A percentile compares a stretch with the other conserved stretches of the same genome.
phyloP scores from a whole-genome alignment of 2,329 filamentous ascomycete species.

The Madurella fahalii region DNA sequence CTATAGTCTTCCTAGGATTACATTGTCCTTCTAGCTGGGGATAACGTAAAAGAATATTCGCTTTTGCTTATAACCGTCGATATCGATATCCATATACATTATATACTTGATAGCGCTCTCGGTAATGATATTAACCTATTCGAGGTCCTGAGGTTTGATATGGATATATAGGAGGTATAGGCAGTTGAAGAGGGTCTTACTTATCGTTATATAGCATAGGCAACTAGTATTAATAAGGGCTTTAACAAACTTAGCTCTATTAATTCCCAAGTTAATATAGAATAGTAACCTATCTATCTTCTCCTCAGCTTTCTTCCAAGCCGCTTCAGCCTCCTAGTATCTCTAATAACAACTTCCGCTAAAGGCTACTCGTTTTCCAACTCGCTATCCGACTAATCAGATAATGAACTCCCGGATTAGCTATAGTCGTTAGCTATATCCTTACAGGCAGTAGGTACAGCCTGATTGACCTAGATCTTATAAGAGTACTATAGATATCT shows the following conservation, averaged over 20 bases:
- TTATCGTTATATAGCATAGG: neutral
- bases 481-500: too few relatives aligned
- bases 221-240: neutral
- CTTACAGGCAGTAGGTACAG: neutral
- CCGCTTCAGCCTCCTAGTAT: neutral
- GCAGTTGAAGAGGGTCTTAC: neutral
- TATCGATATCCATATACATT: too few relatives aligned
- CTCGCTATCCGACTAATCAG: neutral
- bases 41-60: too few relatives aligned
- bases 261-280: constrained; percentile 1
- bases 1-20: too few relatives aligned
- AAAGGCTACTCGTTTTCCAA: neutral
- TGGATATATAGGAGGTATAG: neutral
- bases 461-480: too few relatives aligned
- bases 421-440: neutral
- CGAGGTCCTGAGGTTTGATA: neutral
- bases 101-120: too few relatives aligned
- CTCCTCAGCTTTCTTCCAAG: neutral
- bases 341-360: neutral
- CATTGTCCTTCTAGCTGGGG: too few relatives aligned
- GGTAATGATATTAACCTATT: neutral
- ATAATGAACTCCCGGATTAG: too few relatives aligned
- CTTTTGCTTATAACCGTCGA: too few relatives aligned
- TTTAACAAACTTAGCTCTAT: neutral
- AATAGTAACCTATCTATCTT: neutral